Conservation (phyloP, 225 moss, liverwort and hornwort species). For the Pleurozium schreberi region DNA sequence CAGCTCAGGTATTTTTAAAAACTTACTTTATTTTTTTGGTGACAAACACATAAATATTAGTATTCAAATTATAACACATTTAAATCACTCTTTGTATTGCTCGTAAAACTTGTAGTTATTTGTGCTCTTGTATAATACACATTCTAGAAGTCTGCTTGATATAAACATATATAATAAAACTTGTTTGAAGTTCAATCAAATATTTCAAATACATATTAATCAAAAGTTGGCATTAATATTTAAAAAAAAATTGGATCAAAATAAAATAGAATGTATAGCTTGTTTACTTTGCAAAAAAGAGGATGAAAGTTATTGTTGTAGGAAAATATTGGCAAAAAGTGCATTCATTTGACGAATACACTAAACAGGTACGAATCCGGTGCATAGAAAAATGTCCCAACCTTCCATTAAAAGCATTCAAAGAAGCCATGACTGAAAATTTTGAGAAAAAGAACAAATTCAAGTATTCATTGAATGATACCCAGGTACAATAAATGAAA, state of each 20-base stretch:
- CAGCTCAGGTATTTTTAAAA: slow-evolving; percentile 15
- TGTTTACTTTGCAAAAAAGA: background rate
- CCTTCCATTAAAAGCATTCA: slow-evolving; percentile 19
- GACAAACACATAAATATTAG: background rate
- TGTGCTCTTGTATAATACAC: background rate
- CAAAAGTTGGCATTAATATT: background rate
- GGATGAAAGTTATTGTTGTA: background rate
- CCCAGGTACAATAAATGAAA: background rate
- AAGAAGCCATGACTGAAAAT: slow-evolving; percentile 31
- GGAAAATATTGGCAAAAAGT: background rate
- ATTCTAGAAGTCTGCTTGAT: background rate
- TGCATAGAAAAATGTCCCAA: slow-evolving; percentile 30
- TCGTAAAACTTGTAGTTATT: background rate
- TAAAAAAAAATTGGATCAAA: background rate
- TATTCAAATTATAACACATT: background rate
- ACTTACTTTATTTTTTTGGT: background rate
- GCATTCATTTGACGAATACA: background rate
- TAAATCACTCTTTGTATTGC: background rate
- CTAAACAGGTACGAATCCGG: background rate
- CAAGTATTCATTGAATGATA: slow-evolving; percentile 24
- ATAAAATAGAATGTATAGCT: background rate
- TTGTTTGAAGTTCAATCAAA: background rate
- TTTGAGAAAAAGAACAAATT: slow-evolving; percentile 36
- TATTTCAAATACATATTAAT: background rate
- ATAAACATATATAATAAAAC: background rate